Conservation (phyloP, 1,284 basidiomycete genomes). For the Microbotryum violaceum region DNA sequence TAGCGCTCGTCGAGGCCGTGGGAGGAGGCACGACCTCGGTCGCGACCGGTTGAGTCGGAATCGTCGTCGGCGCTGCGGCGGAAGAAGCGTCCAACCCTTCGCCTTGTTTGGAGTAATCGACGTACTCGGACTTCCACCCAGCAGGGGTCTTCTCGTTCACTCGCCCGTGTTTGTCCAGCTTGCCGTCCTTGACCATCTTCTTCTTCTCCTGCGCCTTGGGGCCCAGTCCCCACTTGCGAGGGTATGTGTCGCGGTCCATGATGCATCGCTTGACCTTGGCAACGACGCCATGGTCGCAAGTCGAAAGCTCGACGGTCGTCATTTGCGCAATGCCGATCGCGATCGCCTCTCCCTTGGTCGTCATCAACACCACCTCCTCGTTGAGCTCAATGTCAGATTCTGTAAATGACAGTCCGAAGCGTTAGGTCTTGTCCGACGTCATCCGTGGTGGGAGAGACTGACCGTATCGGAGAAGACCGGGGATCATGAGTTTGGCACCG, state of each 20-base stretch:
- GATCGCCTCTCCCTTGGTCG: slow-evolving; percentile 98
- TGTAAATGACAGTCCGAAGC: not conserved
- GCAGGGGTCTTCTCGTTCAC: slow-evolving; percentile 83
- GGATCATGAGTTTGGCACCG: slow-evolving; percentile 99
- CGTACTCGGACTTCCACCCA: slow-evolving; percentile 85
- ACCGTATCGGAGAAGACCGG: slow-evolving; percentile 85
- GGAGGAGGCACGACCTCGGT: slow-evolving; percentile 34
- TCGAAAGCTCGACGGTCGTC: slow-evolving; percentile 96
- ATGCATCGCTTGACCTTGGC: slow-evolving; percentile 99
- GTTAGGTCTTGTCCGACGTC: not conserved
- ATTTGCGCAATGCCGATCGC: slow-evolving; percentile 82
- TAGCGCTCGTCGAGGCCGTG: slow-evolving; percentile 36
- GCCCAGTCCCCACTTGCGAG: slow-evolving; percentile 94
- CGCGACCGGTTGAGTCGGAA: slow-evolving; percentile 35
- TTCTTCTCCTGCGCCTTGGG: slow-evolving; percentile 97
- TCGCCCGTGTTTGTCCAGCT: slow-evolving; percentile 93
- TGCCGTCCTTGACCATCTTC: slow-evolving; percentile 86
- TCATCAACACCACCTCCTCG: slow-evolving; percentile 99
- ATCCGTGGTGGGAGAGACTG: not conserved
- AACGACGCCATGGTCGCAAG: slow-evolving; percentile 97
- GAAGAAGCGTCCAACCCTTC: slow-evolving; percentile 31
- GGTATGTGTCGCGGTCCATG: slow-evolving; percentile 94
- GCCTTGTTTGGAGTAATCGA: slow-evolving; percentile 64
- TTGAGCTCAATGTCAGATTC: slow-evolving; percentile 90
- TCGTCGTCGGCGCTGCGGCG: slow-evolving; percentile 24